Base-by-base conservation (phyloP, 73 alveolate genomes). In the Paramecium primaurelia region DNA sequence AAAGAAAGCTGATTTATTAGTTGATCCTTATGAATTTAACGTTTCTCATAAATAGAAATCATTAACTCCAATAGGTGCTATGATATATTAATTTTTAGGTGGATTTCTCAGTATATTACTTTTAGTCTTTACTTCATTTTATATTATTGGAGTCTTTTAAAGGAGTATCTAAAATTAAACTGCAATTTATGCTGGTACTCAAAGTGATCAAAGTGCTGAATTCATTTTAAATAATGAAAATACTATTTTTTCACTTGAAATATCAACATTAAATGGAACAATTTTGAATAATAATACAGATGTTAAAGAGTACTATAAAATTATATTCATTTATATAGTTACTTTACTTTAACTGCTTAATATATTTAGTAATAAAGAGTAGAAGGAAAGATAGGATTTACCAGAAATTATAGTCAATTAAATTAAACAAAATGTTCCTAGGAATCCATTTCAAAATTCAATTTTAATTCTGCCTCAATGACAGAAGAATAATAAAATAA, bases 1-100 rank as follows among this genome's bases (percentile, higher is more conserved):
- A 22, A 75, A 20, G 30, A 36, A 36, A n/a, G 88, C 60, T 38
- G 91, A 80, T 80, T 49, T 80, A 32, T 44, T 80, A n/a, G 91
- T 49, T 10, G 44, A 34, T 44, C 91, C 91, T 45, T 80, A 80
- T 45, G 91, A 80, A 28, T 80, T 80, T 64, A 80, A 80, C 20
- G 16, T 80, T 44, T 44, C 77, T 6, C 30, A 80, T 26, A 80
- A 49, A 20, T 10, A 42, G 45, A 45, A 80, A 49, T 80, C 91
- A 1, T 44, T 80, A 36, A 80, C 91, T 45, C 64, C 58, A 26
- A 49, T 47, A 25, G 91, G 91, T 80, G 3, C 32, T 16, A 30
- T 16, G 51, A 45, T 4, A 25, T 3, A 80, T 3, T 80, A 44
- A 26, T 11, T 8, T n/a, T 0, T 44, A 80, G 91, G 91, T 22